These are phyloP conservation scores for Moricandia moricandioides DNA, from an alignment of 345 rosid genomes.

Conservation along the genomic window DNA sequence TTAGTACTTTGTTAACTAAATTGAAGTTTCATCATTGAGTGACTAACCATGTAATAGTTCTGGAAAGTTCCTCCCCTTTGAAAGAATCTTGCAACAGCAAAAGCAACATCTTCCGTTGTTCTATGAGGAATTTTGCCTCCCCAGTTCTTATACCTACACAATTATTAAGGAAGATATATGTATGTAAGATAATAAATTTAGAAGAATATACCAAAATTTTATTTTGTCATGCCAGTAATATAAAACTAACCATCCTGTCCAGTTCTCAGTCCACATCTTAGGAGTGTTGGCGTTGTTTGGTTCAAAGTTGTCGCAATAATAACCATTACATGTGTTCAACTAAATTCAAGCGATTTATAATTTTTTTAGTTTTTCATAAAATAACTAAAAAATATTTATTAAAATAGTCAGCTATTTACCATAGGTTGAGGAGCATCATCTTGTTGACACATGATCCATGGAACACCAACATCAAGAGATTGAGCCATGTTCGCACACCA, in stretches of 20 bases:
- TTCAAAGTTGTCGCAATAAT: conserved; percentile 44
- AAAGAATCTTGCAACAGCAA: conserved; percentile 55
- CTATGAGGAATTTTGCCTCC: conserved; percentile 50
- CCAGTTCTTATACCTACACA: conserved; percentile 52
- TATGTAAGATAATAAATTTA: not conserved
- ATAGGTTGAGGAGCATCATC: conserved; percentile 46
- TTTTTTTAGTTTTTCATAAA: not conserved
- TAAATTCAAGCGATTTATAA: conserved; percentile 1
- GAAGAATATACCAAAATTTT: not conserved
- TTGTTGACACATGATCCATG: conserved; percentile 67
- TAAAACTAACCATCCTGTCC: conserved; percentile 58
- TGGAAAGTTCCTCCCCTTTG: conserved; percentile 54
- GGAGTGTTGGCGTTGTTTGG: conserved; percentile 46
- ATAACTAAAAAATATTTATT: not conserved
- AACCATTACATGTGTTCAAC: conserved; percentile 59
- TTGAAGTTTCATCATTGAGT: not conserved
- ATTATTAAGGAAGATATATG: not conserved
- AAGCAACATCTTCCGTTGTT: conserved; percentile 61
- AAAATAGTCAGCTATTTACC: conserved; percentile 21
- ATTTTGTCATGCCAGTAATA: not conserved
- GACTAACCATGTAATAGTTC: conserved; percentile 62
- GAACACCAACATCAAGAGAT: conserved; percentile 44
- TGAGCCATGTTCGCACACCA: conserved; percentile 45
- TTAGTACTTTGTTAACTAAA: not conserved
- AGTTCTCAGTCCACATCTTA: conserved; percentile 69